Conservation (phyloP, 352 stramenopile genomes). For the Thraustotheca clavata region DNA sequence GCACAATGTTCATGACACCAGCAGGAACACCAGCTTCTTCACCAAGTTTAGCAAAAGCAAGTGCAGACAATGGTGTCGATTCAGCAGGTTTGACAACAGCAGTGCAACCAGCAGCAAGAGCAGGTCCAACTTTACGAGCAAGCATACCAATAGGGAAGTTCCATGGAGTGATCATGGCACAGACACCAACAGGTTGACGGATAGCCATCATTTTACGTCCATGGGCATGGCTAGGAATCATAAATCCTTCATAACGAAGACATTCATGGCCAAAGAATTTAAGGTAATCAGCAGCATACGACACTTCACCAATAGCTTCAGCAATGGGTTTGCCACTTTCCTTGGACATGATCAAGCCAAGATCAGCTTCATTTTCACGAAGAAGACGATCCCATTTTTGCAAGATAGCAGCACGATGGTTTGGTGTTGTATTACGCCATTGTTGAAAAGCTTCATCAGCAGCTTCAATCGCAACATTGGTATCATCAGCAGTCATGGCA, state of each 20-base stretch:
- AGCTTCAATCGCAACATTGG: constrained; percentile 56
- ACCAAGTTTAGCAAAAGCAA: constrained; percentile 88
- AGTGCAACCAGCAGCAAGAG: constrained; percentile 91
- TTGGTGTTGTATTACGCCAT: constrained; percentile 64
- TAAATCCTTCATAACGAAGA: constrained; percentile 78
- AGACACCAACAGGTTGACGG: constrained; percentile 93
- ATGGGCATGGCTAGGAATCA: constrained; percentile 46
- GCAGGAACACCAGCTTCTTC: constrained; percentile 75
- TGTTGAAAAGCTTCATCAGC: constrained; percentile 50
- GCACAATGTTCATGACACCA: constrained; percentile 87
- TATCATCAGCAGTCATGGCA: constrained; percentile 59
- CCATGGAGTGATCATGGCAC: constrained; percentile 94
- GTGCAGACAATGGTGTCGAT: constrained; percentile 92
- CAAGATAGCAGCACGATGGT: constrained; percentile 54
- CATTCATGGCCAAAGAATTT: constrained; percentile 96
- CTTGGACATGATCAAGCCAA: constrained; percentile 91
- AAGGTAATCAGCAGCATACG: constrained; percentile 91
- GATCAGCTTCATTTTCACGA: constrained; percentile 54
- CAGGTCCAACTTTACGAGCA: constrained; percentile 92
- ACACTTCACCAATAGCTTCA: constrained; percentile 92
- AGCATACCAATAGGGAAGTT: constrained; percentile 99
- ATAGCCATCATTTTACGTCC: constrained; percentile 68
- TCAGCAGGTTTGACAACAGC: constrained; percentile 95
- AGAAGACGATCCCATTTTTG: constrained; percentile 81
- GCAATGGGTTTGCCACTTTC: constrained; percentile 96